Evolutionary conservation across 495 filamentous ascomycete species (phyloP).

Genomic region (Trichoderma gamsii): DNA sequence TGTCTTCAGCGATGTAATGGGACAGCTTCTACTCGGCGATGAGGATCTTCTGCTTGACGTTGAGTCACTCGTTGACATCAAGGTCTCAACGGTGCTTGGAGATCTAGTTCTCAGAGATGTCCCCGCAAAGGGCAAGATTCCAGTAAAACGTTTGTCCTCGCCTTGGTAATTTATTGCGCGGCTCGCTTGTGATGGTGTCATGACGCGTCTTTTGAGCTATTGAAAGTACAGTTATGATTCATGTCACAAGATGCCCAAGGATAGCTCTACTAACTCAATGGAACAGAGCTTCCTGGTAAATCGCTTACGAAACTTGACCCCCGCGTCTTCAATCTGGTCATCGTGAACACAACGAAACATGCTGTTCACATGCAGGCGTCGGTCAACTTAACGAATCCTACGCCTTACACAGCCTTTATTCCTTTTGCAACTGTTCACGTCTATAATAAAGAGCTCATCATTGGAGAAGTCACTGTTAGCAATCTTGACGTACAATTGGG

Average conservation of each 20-base stretch:
- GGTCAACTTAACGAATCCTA: constrained; percentile 85
- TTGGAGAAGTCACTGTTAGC: constrained; percentile 65
- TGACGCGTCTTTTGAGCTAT: not conserved
- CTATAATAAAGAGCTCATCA: constrained; percentile 60
- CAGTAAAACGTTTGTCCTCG: constrained; percentile 72
- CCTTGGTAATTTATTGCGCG: constrained; percentile 43
- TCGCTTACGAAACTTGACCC: constrained; percentile 49
- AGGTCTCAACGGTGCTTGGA: constrained; percentile 72
- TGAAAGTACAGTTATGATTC: constrained; percentile 9
- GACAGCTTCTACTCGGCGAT: constrained; percentile 66
- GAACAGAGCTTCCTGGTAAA: constrained; percentile 33
- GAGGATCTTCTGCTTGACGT: constrained; percentile 59
- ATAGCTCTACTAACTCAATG: constrained; percentile 23
- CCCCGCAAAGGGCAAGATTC: constrained; percentile 77
- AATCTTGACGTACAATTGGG: constrained; percentile 59
- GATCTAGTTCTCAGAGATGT: constrained; percentile 71
- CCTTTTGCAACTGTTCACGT: constrained; percentile 74
- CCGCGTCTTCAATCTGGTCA: constrained; percentile 54
- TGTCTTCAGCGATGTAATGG: constrained; percentile 68
- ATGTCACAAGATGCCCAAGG: constrained; percentile 10
- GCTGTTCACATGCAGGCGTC: constrained; percentile 61
- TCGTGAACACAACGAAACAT: constrained; percentile 61
- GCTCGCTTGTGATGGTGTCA: constrained; percentile 29
- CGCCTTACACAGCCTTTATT: constrained; percentile 69
- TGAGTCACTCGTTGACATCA: constrained; percentile 75